Evolutionary conservation across 345 rosid genomes (phyloP).

Genomic region (Cardamine resedifolia): DNA sequence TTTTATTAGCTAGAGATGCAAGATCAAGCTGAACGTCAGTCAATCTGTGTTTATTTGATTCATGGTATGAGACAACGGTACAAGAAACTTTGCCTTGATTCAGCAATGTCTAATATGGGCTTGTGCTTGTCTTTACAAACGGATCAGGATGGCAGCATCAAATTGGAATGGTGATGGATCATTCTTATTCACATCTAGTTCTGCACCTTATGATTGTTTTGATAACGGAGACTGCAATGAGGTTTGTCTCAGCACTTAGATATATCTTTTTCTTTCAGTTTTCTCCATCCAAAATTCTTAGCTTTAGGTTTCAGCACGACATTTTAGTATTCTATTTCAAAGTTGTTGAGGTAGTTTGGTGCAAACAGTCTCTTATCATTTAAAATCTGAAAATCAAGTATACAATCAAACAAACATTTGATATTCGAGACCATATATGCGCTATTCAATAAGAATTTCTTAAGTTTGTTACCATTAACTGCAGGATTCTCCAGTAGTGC

Average conservation of each 20-base stretch:
- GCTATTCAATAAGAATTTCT: not conserved
- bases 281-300: not conserved
- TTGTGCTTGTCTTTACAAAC: slow-evolving; percentile 13
- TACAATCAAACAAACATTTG: not conserved
- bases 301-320: not conserved
- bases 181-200: slow-evolving; percentile 89
- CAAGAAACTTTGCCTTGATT: not conserved
- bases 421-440: not conserved
- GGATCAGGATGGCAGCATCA: slow-evolving; percentile 73
- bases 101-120: slow-evolving; percentile 1
- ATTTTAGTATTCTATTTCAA: not conserved
- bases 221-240: slow-evolving; percentile 81
- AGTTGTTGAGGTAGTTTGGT: not conserved
- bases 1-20: not conserved
- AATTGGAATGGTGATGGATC: slow-evolving; percentile 90
- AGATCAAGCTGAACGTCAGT: not conserved
- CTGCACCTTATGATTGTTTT: slow-evolving; percentile 76
- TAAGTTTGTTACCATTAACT: slow-evolving; percentile 20
- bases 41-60: not conserved
- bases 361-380: not conserved
- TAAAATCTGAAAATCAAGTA: not conserved
- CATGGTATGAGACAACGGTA: not conserved
- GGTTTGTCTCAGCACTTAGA: slow-evolving; percentile 46
- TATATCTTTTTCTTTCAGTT: not conserved
- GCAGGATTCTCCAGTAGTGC: slow-evolving; percentile 81